Evolutionary conservation across 169 alveolate genomes (phyloP), one percentile per base, ranked within the genome.

Genomic region (Plasmodium knowlesi): DNA sequence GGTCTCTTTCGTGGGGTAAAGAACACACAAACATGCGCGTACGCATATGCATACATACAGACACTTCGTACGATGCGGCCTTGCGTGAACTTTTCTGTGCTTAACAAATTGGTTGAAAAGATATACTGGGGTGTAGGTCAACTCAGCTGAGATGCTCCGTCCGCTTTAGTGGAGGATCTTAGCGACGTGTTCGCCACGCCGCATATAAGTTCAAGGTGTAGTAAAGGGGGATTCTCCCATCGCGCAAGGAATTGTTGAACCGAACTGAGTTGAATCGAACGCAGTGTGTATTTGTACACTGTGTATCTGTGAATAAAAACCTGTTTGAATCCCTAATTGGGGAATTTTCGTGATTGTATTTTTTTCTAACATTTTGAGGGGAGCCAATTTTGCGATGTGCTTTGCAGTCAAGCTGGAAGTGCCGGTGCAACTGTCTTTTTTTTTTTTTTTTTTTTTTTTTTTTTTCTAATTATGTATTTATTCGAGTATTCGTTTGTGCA

Each of bases 401-500:
- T 39, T 43, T 4, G 85, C 30, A 39, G 73, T 83, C 19, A 61
- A 39, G 43, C 46, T 54, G 19, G 12, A 71, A 70, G 32, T 34
- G 72, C 19, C 28, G 76, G 57, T 74, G 50, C 41, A 84, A 84
- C 61, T 84, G 92, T 84, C 83, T 84, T 83, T 71, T 83, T 70
- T 83, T 83, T 84, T 84, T 37, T 84, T 84, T 37, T 84, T 39
- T 84, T 84, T 84, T 84, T 84, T 84, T 37, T 84, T 84, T 37
- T 84, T 39, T 84, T 84, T 84, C 71, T 83, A 80, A 50, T 50
- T 14, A 50, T 50, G 16, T 50, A 50, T 67, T 67, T 39, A 19
- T 74, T 74, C 32, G 37, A 8, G 37, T 14, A 74, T 74, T 67
- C 57, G 1, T 50, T 50, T 14, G 61, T 50, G 61, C 25, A 14